phyloP scores from a whole-genome alignment of 139 green algal species.

The Parachlorella kessleri region DNA sequence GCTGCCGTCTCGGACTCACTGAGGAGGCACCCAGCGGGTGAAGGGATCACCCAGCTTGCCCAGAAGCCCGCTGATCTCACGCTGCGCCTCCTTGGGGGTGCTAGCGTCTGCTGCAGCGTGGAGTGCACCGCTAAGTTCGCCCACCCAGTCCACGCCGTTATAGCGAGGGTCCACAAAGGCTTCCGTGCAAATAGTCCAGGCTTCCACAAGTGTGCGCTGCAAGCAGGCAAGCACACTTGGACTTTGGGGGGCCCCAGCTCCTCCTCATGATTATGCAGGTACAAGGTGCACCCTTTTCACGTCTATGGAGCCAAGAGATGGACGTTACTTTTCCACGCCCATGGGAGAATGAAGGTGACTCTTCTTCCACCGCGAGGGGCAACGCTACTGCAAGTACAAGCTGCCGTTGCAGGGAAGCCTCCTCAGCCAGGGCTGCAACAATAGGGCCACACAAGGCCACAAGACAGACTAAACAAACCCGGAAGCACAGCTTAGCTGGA shows the following conservation, averaged over 20 bases:
- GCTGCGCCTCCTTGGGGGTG: conserved; percentile 39
- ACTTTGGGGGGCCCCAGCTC: not conserved
- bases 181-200: conserved; percentile 81
- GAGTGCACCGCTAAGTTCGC: conserved; percentile 24
- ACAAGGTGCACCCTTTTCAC: not conserved
- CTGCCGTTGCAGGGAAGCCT: no score
- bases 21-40: conserved; percentile 81
- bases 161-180: conserved; percentile 75
- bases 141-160: conserved; percentile 58
- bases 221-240: conserved; percentile 75
- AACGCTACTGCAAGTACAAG: no score
- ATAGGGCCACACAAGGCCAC: no score
- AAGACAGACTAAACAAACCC: not conserved
- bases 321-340: no score
- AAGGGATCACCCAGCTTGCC: conserved; percentile 89
- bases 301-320: no score
- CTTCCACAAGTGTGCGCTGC: conserved; percentile 83
- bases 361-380: no score
- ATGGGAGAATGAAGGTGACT: no score
- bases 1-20: no score
- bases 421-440: no score
- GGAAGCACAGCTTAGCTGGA: not conserved
- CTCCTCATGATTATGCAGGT: not conserved
- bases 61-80: conserved; percentile 76
- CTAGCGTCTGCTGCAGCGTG: not conserved